These are phyloP conservation scores for Podospora pseudoanserina DNA, from an alignment of 495 filamentous ascomycete species.

Conservation along the genomic window DNA sequence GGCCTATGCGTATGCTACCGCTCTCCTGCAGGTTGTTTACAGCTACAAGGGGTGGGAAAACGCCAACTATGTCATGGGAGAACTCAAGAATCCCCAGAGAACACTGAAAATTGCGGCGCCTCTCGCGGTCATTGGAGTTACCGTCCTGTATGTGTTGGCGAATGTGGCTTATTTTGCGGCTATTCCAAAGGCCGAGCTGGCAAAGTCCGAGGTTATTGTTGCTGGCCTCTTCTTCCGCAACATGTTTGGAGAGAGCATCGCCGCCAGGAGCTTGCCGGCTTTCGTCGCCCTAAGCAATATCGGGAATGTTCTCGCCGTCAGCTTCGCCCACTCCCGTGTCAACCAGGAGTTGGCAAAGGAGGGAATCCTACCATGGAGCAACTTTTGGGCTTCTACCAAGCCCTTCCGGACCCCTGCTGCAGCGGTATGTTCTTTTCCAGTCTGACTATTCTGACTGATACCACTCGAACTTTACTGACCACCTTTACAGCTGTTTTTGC, in stretches of 20 bases:
- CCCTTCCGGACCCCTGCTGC: conserved; percentile 40
- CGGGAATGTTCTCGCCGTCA: conserved; percentile 53
- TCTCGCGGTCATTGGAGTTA: conserved; percentile 53
- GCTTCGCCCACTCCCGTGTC: conserved; percentile 55
- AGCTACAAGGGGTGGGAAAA: conserved; percentile 50
- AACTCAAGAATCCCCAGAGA: conserved; percentile 57
- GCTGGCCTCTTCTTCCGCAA: conserved; percentile 49
- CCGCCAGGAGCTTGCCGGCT: conserved; percentile 49
- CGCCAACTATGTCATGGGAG: conserved; percentile 53
- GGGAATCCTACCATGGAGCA: conserved; percentile 60
- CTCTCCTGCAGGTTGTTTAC: conserved; percentile 48
- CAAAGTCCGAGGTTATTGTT: conserved; percentile 47
- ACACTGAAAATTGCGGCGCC: conserved; percentile 62
- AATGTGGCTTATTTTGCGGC: conserved; percentile 61
- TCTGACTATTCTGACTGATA: not conserved
- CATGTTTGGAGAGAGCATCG: conserved; percentile 40
- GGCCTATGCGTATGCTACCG: conserved; percentile 43
- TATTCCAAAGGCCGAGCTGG: conserved; percentile 46
- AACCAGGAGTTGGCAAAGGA: conserved; percentile 68
- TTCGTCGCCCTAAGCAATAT: conserved; percentile 61
- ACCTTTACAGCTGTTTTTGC: conserved; percentile 40
- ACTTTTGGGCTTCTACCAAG: conserved; percentile 42
- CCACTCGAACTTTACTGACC: not conserved
- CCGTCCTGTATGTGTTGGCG: conserved; percentile 58
- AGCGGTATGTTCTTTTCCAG: conserved; percentile 30